A percentile compares a stretch with the other conserved stretches of the same genome.
Evolutionary conservation across 192 early-diverging fungal genomes (phyloP).

Genomic region (Podila clonocystis): DNA sequence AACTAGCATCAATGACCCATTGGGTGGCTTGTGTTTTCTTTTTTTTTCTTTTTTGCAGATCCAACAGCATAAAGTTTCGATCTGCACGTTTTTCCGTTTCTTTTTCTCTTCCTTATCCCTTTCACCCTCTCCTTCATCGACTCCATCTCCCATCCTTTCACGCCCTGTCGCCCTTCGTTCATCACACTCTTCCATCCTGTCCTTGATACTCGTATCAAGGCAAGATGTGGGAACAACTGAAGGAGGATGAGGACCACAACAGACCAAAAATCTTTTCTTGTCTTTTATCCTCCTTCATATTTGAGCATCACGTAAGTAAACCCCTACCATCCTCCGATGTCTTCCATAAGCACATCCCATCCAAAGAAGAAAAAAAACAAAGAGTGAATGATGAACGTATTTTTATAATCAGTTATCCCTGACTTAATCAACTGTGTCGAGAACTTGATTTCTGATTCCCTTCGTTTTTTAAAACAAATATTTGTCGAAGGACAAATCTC

Average conservation of each 20-base stretch:
- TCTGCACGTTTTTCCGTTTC: conserved; percentile 1
- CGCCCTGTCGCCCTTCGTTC: no score
- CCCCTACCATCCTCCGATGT: no score
- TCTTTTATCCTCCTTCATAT: not conserved
- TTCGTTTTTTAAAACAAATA: not conserved
- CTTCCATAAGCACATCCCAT: not conserved
- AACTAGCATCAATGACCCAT: not conserved
- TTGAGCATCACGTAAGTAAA: conserved; percentile 7
- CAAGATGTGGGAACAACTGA: not conserved
- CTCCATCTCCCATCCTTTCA: not conserved
- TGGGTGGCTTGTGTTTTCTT: conserved; percentile 9
- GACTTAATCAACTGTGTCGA: conserved; percentile 33
- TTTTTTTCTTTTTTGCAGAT: not conserved
- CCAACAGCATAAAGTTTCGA: not conserved
- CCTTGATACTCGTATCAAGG: not conserved
- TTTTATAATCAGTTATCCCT: conserved; percentile 33
- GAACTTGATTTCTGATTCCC: conserved; percentile 29
- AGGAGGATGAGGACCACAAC: not conserved
- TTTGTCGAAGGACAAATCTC: not conserved
- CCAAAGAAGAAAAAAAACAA: conserved; percentile 3
- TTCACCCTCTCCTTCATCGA: not conserved
- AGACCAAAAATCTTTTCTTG: not conserved
- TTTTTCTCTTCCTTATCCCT: not conserved
- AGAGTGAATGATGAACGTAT: conserved; percentile 17
- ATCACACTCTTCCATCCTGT: not conserved